Evolutionary conservation across 2,329 filamentous ascomycete genomes (phyloP), one percentile per base, ranked within the genome.

Genomic region (Dothideomycetes sp.): DNA sequence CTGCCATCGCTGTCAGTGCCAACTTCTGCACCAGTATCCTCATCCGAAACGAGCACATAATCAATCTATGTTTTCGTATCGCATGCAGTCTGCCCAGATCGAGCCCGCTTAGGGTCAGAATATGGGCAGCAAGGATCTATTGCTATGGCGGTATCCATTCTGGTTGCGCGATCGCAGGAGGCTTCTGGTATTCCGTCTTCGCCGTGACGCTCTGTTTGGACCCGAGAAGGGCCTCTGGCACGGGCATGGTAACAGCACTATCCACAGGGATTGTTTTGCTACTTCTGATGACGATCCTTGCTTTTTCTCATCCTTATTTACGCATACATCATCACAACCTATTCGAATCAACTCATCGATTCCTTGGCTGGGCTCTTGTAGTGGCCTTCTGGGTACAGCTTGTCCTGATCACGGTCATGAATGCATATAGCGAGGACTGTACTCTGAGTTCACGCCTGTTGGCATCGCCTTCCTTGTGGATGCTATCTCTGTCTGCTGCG

Each of bases 321-420:
- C 76, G 83, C 16, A 65, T 69, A 49, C 70, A 66, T 32, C 66
- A 70, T 47, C 82, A 87, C 63, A 73, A 87, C 59, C 59, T 70
- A 42, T 87, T 85, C 54, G 82, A 87, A 62, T 61, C 74, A 33
- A 73, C 73, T 33, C 82, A 87, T 60, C 78, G 82, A 33, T 85
- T 83, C 56, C 71, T 72, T 4, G 82, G 81, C 12, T 87, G 82
- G 82, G 67, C 70, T 9, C 67, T 75, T 9, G 64, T 85, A 5
- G 65, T 61, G 1, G 60, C 84, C 20, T 79, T 87, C 54, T 82
- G 82, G 73, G 68, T 62, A 0, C 72, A 82, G 44, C 11, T 22
- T 2, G 3, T 33, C n/a, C 18, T 33, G 5, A 13, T 13, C 10
- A 68, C 72, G 8, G 54, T 83, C 28, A 60, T 83, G 7, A 60